phyloP scores from a whole-genome alignment of 305 asterid genomes.

The Fraxinus dipetala region DNA sequence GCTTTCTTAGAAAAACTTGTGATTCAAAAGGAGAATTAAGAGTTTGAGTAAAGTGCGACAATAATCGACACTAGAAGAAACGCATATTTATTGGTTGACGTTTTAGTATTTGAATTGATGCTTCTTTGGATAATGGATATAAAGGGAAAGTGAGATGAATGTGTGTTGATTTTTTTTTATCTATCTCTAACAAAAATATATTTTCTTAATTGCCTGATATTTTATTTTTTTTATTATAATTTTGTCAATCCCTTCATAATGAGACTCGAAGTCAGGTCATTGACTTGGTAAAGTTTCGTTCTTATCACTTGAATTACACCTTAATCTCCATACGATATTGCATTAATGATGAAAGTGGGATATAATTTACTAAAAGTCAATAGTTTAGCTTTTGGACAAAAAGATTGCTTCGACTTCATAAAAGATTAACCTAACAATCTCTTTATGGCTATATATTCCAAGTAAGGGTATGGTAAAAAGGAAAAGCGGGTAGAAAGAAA shows the following conservation, averaged over 20 bases:
- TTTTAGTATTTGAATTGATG: neutral
- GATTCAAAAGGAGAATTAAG: constrained; percentile 35
- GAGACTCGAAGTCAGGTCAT: neutral
- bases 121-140: neutral
- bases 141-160: neutral
- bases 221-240: no score
- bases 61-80: constrained; percentile 27
- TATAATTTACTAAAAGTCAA: neutral
- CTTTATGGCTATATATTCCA: neutral
- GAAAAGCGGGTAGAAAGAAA: neutral
- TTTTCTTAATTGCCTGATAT: neutral
- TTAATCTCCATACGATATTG: neutral
- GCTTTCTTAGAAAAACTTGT: constrained; percentile 31
- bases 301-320: neutral
- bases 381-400: neutral
- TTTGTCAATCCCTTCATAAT: neutral
- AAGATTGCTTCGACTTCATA: neutral
- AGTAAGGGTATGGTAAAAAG: neutral
- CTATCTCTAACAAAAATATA: neutral
- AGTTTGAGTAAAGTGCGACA: constrained; percentile 42
- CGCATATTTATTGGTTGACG: constrained; percentile 16
- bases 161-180: neutral
- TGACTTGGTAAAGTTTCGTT: neutral
- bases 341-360: neutral
- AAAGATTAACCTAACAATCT: neutral